Percentiles rank a stretch among this genome's conserved stretches.
phyloP scores from a whole-genome alignment of 495 filamentous ascomycete species.

The Aspergillus wentii region DNA sequence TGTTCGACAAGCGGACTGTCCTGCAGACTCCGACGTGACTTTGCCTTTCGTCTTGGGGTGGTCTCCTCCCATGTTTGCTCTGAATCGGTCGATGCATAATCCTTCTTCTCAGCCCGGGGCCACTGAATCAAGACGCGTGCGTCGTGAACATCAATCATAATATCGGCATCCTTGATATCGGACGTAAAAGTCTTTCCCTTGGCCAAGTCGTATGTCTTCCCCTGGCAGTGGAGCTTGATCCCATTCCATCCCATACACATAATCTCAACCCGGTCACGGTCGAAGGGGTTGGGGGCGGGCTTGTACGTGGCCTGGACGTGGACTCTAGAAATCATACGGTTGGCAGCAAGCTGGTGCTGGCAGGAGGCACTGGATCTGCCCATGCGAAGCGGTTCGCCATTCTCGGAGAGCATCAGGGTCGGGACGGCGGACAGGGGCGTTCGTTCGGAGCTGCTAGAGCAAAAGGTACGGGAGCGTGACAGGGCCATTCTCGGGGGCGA shows the following conservation, averaged over 20 bases:
- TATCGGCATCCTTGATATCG: constrained; percentile 82
- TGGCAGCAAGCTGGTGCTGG: constrained; percentile 84
- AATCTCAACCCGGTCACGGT: constrained; percentile 71
- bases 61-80: constrained; percentile 66
- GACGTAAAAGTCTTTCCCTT: constrained; percentile 90
- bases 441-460: constrained; percentile 75
- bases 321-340: constrained; percentile 84
- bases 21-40: constrained; percentile 25
- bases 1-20: constrained; percentile 65
- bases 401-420: constrained; percentile 71
- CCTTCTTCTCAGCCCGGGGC: constrained; percentile 62
- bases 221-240: constrained; percentile 86
- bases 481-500: constrained; percentile 62
- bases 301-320: constrained; percentile 88
- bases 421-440: constrained; percentile 78
- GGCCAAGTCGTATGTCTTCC: constrained; percentile 74
- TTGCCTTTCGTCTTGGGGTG: constrained; percentile 32
- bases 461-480: constrained; percentile 45
- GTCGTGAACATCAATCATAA: constrained; percentile 95
- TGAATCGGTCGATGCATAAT: constrained; percentile 55
- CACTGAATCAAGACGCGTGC: constrained; percentile 83
- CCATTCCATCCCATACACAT: constrained; percentile 96
- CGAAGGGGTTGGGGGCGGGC: constrained; percentile 55
- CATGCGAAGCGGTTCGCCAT: constrained; percentile 78
- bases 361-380: constrained; percentile 90